Evolutionary conservation across 768 basidiomycete species (phyloP), one percentile per base, ranked within the genome.

Genomic region (Ramaria sp.): DNA sequence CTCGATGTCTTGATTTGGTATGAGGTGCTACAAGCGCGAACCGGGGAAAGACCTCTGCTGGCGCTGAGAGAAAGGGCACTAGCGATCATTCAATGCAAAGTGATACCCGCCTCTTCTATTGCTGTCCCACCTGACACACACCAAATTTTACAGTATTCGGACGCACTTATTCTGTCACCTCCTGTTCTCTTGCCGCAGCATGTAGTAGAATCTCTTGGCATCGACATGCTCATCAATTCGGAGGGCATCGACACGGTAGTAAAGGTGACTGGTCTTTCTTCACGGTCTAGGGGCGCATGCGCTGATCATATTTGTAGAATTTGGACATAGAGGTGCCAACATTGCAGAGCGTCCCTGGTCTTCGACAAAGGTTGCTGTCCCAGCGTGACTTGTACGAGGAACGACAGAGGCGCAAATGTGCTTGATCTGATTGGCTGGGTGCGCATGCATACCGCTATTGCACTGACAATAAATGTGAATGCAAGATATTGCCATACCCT

Each of bases 1-100:
- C 38, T 17, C 39, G 7, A 7, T 45, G n/a, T 24, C 27, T 45
- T 52, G 30, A 11, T 49, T 22, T 22, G 13, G 11, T 22, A 43
- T 43, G 11, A 62, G 60, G 53, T 42, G 15, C 31, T 58, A 9
- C 17, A 52, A 27, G 51, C 17, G 27, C 24, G 20, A n/a, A 58
- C 55, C 13, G 50, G 59, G 12, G 61, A 47, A 48, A 42, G 33
- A 30, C 60, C 60, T 19, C 38, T 60, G 37, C 56, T 62, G 13
- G 19, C 52, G 15, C 19, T 39, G 17, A 34, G 53, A 15, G 61
- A 62, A 42, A 34, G 61, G 17, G 56, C 54, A 20, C 51, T 60
- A 20, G 61, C 59, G 15, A 50, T 62, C 33, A 52, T 53, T 7
- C 61, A 62, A 42, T 62, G 59, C 56, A 59, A 43, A 17, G 60